Evolutionary conservation across 1,284 basidiomycete species (phyloP).

Genomic region (Butyriboletus appendiculatus): DNA sequence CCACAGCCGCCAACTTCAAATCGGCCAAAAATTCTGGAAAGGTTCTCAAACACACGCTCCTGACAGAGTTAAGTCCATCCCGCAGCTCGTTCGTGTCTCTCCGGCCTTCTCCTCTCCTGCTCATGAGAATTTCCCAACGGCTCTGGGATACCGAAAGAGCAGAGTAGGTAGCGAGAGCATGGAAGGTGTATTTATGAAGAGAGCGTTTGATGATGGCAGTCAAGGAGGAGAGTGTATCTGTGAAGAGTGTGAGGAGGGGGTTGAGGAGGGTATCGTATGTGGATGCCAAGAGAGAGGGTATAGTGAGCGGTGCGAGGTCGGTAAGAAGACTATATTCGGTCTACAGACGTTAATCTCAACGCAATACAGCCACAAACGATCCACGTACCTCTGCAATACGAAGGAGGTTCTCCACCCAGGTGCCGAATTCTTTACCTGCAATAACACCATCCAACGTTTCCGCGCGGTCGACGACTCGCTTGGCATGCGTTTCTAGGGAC

Average conservation of each 20-base stretch:
- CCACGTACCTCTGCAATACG: slow-evolving; percentile 59
- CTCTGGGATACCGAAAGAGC: slow-evolving; percentile 53
- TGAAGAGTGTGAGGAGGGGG: slow-evolving; percentile 65
- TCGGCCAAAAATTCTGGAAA: slow-evolving; percentile 82
- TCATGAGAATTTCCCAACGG: slow-evolving; percentile 68
- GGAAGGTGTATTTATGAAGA: slow-evolving; percentile 81
- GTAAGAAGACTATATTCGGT: slow-evolving; percentile 59
- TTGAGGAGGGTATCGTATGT: slow-evolving; percentile 62
- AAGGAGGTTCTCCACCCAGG: slow-evolving; percentile 63
- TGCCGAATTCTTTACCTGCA: slow-evolving; percentile 66
- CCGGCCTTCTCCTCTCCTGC: slow-evolving; percentile 40
- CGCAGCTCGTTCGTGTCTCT: slow-evolving; percentile 66
- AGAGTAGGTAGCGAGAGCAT: slow-evolving; percentile 70
- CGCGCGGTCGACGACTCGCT: slow-evolving; percentile 64
- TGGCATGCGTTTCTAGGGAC: slow-evolving; percentile 68
- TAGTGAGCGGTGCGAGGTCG: slow-evolving; percentile 61
- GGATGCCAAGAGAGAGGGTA: slow-evolving; percentile 46
- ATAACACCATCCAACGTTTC: slow-evolving; percentile 63
- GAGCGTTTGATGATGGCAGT: slow-evolving; percentile 75
- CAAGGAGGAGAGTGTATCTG: slow-evolving; percentile 59
- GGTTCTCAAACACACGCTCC: slow-evolving; percentile 69
- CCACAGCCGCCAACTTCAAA: slow-evolving; percentile 58
- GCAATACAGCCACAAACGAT: neutral
- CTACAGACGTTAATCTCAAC: slow-evolving; percentile 23
- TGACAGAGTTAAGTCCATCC: slow-evolving; percentile 62